Evolutionary conservation across 2,329 filamentous ascomycete species (phyloP).

Genomic region (Fusarium sp.): DNA sequence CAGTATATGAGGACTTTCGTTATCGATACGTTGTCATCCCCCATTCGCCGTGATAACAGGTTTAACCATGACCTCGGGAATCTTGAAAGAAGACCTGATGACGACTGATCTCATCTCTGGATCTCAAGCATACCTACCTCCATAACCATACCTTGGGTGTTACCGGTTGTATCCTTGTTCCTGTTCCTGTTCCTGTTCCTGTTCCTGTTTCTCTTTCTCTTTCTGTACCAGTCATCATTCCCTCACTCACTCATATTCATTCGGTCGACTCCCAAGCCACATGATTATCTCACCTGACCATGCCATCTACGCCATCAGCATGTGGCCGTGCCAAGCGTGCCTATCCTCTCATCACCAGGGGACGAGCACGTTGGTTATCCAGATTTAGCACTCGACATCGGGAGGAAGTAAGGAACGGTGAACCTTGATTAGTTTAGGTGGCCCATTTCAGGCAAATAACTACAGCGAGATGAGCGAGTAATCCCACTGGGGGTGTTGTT

Average conservation of each 20-base stretch:
- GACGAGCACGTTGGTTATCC: slow-evolving; percentile 30
- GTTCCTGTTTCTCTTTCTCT: slow-evolving; percentile 5
- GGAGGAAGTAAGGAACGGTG: slow-evolving; percentile 37
- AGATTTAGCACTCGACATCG: slow-evolving; percentile 36
- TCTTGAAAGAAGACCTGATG: slow-evolving; percentile 14
- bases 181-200: neutral
- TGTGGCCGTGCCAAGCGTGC: slow-evolving; percentile 31
- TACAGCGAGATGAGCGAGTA: slow-evolving; percentile 1
- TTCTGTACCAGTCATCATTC: slow-evolving; percentile 8
- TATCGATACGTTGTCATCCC: slow-evolving; percentile 17
- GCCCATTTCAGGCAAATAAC: slow-evolving; percentile 1
- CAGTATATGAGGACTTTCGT: neutral
- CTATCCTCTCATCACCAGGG: slow-evolving; percentile 37
- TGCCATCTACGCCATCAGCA: slow-evolving; percentile 46
- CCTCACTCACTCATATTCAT: slow-evolving; percentile 31
- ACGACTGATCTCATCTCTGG: slow-evolving; percentile 23
- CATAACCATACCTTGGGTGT: neutral
- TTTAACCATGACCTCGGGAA: slow-evolving; percentile 21
- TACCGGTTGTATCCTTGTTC: neutral
- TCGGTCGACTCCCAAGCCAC: slow-evolving; percentile 40
- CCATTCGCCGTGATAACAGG: slow-evolving; percentile 25
- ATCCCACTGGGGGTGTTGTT: slow-evolving; percentile 22
- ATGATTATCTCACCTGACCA: slow-evolving; percentile 48
- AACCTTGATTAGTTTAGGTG: slow-evolving; percentile 25
- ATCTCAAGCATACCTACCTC: too few relatives aligned